These are phyloP conservation scores for Arachnopeziza araneosa DNA, from an alignment of 2,329 filamentous ascomycete genomes.

Conservation along the genomic window DNA sequence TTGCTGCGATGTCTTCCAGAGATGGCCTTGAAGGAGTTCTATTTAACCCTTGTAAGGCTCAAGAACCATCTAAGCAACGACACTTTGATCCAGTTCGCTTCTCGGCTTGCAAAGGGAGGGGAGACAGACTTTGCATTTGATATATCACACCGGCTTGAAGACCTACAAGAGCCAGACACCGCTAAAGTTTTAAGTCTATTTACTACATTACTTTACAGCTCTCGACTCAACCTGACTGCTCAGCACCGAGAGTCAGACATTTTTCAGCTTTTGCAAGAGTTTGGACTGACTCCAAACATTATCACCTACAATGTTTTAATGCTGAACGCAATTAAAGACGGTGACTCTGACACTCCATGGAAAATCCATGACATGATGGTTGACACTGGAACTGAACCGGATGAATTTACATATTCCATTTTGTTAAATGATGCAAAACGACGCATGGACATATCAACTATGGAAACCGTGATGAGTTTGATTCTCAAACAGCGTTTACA, in stretches of 20 bases:
- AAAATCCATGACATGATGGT: constrained; percentile 59
- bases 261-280: constrained; percentile 49
- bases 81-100: constrained; percentile 26
- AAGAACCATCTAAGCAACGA: constrained; percentile 5
- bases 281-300: constrained; percentile 59
- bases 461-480: constrained; percentile 50
- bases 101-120: constrained; percentile 35
- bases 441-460: constrained; percentile 34
- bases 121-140: constrained; percentile 35
- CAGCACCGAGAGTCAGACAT: constrained; percentile 46
- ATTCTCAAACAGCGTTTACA: constrained; percentile 44
- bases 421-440: constrained; percentile 66
- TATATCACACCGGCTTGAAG: constrained; percentile 37
- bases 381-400: constrained; percentile 53
- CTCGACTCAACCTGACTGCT: constrained; percentile 31
- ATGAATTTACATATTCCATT: constrained; percentile 61
- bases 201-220: constrained; percentile 49
- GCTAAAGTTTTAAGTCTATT: constrained; percentile 42
- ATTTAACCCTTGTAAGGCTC: constrained; percentile 11
- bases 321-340: constrained; percentile 62
- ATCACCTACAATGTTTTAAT: constrained; percentile 63
- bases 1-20: constrained; percentile 15
- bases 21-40: constrained; percentile 17
- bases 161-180: constrained; percentile 42
- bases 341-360: constrained; percentile 57